A percentile compares a stretch with the other conserved stretches of the same genome.
phyloP scores from a whole-genome alignment of 2,329 filamentous ascomycete species.

The Colletotrichum coccodes region DNA sequence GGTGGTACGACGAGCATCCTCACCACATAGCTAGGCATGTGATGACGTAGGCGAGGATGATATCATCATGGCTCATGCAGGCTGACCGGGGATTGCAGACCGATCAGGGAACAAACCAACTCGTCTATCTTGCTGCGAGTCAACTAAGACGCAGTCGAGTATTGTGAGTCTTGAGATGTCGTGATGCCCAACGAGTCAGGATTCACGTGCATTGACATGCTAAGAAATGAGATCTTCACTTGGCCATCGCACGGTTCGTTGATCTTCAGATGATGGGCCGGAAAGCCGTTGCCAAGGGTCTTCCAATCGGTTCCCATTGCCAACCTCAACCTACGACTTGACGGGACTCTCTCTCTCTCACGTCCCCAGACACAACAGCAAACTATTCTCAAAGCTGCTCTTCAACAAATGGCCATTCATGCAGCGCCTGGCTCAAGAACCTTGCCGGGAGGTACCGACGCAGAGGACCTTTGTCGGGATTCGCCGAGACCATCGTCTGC shows the following conservation, averaged over 20 bases:
- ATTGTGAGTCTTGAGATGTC: not conserved
- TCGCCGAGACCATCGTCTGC: not conserved
- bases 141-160: not conserved
- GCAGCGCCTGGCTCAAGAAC: too few relatives aligned
- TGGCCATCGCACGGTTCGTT: not conserved
- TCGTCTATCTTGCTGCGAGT: not conserved
- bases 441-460: too few relatives aligned
- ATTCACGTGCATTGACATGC: not conserved
- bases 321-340: too few relatives aligned
- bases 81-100: not conserved
- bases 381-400: too few relatives aligned
- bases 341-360: not conserved
- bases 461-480: too few relatives aligned
- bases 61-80: not conserved
- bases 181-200: not conserved
- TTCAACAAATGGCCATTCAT: too few relatives aligned
- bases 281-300: not conserved
- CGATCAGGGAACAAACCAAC: not conserved
- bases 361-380: too few relatives aligned
- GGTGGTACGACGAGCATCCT: too few relatives aligned
- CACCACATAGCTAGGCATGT: too few relatives aligned
- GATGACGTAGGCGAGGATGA: not conserved
- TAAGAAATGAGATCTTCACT: not conserved
- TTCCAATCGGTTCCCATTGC: not conserved
- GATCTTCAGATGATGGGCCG: conserved; percentile 15